Conservation (phyloP, 306 rosid species). For the Morella rubra region DNA sequence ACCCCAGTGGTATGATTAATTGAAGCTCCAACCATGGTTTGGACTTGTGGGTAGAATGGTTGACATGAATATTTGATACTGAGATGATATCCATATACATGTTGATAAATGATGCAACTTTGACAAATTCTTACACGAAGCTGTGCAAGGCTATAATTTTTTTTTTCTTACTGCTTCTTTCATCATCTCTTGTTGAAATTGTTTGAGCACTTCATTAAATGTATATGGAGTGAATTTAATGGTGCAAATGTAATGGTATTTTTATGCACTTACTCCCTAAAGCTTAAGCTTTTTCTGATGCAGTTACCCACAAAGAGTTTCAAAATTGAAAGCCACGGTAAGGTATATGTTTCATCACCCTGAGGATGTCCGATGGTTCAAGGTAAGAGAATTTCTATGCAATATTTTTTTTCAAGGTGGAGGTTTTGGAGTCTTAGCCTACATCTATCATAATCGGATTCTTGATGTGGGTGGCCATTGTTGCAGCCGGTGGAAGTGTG, state of each 20-base stretch:
- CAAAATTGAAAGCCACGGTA: constrained; percentile 80
- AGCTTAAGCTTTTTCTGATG: constrained; percentile 36
- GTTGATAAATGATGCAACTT: background rate
- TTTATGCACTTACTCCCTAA: background rate
- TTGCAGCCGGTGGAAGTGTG: constrained; percentile 94
- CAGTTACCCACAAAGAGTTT: constrained; percentile 96
- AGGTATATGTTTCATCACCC: constrained; percentile 89
- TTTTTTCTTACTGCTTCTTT: background rate
- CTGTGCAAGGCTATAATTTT: background rate
- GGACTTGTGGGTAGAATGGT: background rate
- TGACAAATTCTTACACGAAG: background rate
- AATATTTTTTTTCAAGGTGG: constrained; percentile 3
- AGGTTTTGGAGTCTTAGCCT: background rate
- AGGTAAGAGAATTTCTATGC: constrained; percentile 47
- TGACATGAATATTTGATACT: background rate
- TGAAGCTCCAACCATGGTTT: background rate
- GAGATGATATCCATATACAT: background rate
- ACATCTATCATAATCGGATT: constrained; percentile 14
- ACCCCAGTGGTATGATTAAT: background rate
- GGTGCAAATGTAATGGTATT: background rate
- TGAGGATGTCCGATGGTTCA: constrained; percentile 95
- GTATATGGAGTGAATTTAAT: background rate
- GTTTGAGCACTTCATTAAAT: background rate
- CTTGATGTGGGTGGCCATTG: constrained; percentile 30
- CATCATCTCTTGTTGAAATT: background rate